Percentiles rank a stretch among this genome's conserved stretches.
Evolutionary conservation across 352 stramenopile species (phyloP).

Genomic region (Globisporangium iwayamae): DNA sequence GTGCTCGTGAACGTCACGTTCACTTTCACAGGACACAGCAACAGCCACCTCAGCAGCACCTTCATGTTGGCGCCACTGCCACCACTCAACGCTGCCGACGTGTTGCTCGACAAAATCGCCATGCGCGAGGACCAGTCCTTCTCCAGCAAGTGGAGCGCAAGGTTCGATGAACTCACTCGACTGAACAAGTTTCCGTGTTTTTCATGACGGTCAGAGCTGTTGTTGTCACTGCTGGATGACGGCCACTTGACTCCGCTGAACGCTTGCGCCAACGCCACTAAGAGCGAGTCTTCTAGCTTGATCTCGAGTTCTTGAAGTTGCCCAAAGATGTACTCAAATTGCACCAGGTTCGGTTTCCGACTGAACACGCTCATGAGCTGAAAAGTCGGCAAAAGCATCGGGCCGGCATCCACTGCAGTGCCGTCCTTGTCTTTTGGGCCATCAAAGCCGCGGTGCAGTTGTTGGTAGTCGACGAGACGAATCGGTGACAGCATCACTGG

Average conservation of each 20-base stretch:
- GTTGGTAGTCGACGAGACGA: conserved; percentile 55
- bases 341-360: conserved; percentile 54
- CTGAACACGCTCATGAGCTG: conserved; percentile 81
- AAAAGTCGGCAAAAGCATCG: conserved; percentile 67
- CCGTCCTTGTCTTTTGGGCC: conserved; percentile 17
- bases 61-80: conserved; percentile 59
- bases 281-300: conserved; percentile 75
- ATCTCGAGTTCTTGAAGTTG: conserved; percentile 86
- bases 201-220: conserved; percentile 20
- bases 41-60: conserved; percentile 70
- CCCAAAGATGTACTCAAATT: conserved; percentile 87
- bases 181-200: conserved; percentile 8
- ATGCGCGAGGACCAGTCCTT: conserved; percentile 52
- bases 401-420: conserved; percentile 12
- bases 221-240: conserved; percentile 6
- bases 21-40: conserved; percentile 83
- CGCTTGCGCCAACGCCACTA: conserved; percentile 72
- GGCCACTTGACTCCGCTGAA: conserved; percentile 75
- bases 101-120: conserved; percentile 34
- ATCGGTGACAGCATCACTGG: conserved; percentile 74
- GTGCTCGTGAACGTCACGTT: conserved; percentile 88
- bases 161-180: conserved; percentile 24
- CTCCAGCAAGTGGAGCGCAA: conserved; percentile 48
- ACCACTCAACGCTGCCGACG: conserved; percentile 23
- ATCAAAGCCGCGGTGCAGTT: conserved; percentile 53